Evolutionary conservation across 768 basidiomycete species (phyloP), one percentile per base, ranked within the genome.

Genomic region (Pisolithus orientalis): DNA sequence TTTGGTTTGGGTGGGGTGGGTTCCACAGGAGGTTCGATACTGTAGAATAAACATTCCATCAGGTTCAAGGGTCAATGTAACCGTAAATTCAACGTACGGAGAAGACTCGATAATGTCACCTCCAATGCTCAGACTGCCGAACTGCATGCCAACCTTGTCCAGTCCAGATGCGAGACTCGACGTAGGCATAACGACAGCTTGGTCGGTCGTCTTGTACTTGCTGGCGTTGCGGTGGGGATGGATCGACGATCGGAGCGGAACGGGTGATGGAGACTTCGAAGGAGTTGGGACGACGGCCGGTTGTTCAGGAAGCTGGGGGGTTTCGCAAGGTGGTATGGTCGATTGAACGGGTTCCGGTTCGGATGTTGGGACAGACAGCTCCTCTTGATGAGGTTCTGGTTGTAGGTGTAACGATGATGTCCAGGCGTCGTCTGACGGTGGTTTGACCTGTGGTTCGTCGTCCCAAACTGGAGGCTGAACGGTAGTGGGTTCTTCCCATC

Each of bases 81-180:
- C 4, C 43, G n/a, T 31, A 37, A 14, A 37, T 16, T 34, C 13
- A 14, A 74, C 82, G 65, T 63, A 85, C 84, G 75, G 59, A 51
- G 72, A 72, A 29, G 73, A 54, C 39, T 83, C 84, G 31, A 82
- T 65, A n/a, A 79, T 69, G 54, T 90, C 87, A 6, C 83, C 86
- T 32, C 81, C 82, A 34, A 93, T 75, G 65, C 81, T 87, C 59
- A 92, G 70, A 65, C 88, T 91, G 47, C 90, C 90, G 62, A 93
- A 93, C 62, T 91, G 89, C 90, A 93, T 90, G 46, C 90, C 90
- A 48, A 92, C 72, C 63, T 88, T 90, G 63, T 90, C 89, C 24
- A 87, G 64, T 16, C 76, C 76, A 0, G 55, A 61, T 29, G 80
- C 78, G 65, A 85, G 85, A 48, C 78, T 80, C 42, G 70, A 72